phyloP scores from a whole-genome alignment of 805 yeast genomes.

The Wickerhamiella allomyrinae region DNA sequence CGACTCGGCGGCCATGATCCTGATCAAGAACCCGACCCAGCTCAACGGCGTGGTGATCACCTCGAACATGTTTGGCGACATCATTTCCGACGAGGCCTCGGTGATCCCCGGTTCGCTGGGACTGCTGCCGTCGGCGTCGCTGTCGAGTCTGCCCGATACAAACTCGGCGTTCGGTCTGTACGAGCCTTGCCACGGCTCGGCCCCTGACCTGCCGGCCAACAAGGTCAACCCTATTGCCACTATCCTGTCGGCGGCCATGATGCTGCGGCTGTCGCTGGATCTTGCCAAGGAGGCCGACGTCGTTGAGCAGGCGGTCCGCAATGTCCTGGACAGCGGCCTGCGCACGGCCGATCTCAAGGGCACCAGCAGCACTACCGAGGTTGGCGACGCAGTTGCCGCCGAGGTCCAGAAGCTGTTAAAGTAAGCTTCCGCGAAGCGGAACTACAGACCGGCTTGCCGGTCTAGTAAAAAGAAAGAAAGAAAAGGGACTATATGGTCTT shows the following conservation, averaged over 20 bases:
- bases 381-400: slow-evolving; percentile 82
- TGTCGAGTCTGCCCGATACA: slow-evolving; percentile 92
- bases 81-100: slow-evolving; percentile 93
- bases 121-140: slow-evolving; percentile 86
- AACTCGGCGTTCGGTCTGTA: slow-evolving; percentile 90
- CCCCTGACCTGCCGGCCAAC: slow-evolving; percentile 80
- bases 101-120: slow-evolving; percentile 98
- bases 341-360: slow-evolving; percentile 92
- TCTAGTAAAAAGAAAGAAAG: too few relatives aligned
- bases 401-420: slow-evolving; percentile 45
- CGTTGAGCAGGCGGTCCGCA: slow-evolving; percentile 73
- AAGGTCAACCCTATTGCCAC: slow-evolving; percentile 95
- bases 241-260: slow-evolving; percentile 91
- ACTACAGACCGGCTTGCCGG: too few relatives aligned
- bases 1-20: slow-evolving; percentile 97
- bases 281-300: slow-evolving; percentile 74
- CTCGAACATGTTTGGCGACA: slow-evolving; percentile 96
- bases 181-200: slow-evolving; percentile 98
- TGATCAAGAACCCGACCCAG: slow-evolving; percentile 79
- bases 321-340: slow-evolving; percentile 66
- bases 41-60: slow-evolving; percentile 89
- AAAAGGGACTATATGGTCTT: background rate
- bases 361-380: slow-evolving; percentile 66
- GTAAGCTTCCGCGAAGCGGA: too few relatives aligned
- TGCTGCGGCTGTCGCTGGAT: slow-evolving; percentile 83